phyloP scores from a whole-genome alignment of 2,329 filamentous ascomycete genomes.

The Botrytis hyacinthi region DNA sequence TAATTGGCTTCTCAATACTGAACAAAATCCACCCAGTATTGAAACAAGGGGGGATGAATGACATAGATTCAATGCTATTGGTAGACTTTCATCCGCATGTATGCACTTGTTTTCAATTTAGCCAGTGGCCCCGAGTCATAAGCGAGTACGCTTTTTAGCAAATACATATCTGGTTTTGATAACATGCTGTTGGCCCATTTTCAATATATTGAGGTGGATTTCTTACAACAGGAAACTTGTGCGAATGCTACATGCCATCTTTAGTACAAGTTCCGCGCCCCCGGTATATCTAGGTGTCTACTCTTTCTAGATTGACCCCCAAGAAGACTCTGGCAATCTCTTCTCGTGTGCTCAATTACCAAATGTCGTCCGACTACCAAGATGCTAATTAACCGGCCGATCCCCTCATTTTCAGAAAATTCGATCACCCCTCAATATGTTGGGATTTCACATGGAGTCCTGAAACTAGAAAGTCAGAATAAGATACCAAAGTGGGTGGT shows the following conservation, averaged over 20 bases:
- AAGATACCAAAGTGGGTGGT: background rate
- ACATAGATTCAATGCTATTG: background rate
- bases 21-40: background rate
- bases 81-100: background rate
- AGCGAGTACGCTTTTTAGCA: background rate
- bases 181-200: background rate
- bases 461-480: background rate
- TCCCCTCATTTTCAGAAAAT: background rate
- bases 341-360: background rate
- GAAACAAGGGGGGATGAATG: background rate
- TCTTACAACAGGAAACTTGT: background rate
- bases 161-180: background rate
- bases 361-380: background rate
- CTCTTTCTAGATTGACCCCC: too few species aligned
- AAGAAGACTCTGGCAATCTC: background rate
- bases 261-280: background rate
- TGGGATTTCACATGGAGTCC: background rate
- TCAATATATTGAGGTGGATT: background rate
- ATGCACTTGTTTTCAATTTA: background rate
- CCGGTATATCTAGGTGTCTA: background rate
- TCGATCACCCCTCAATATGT: background rate
- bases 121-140: constrained; percentile 5
- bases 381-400: background rate
- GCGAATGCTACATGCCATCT: background rate
- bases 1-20: background rate